phyloP scores from a whole-genome alignment of 805 yeast genomes.

The Kodamaea leandrae region DNA sequence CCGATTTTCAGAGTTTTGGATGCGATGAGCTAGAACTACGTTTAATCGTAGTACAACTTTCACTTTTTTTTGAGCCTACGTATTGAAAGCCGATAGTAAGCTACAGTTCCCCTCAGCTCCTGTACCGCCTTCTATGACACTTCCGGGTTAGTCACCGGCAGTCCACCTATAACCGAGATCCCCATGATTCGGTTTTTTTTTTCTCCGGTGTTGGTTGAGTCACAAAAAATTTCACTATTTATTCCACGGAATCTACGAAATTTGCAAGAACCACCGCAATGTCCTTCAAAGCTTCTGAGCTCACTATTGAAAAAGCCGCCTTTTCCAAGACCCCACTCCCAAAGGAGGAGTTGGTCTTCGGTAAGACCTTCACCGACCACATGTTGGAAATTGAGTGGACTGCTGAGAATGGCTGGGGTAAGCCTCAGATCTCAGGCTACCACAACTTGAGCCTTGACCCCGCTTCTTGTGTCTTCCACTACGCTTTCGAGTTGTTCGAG shows the following conservation, averaged over 20 bases:
- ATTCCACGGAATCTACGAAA: constrained; percentile 4
- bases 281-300: constrained; percentile 22
- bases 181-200: constrained; percentile 1
- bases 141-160: too few relatives aligned
- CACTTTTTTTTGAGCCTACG: too few relatives aligned
- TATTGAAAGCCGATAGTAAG: too few relatives aligned
- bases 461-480: constrained; percentile 26
- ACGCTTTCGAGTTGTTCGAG: constrained; percentile 29
- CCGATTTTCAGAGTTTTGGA: too few relatives aligned
- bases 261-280: constrained; percentile 1
- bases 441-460: constrained; percentile 27
- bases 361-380: constrained; percentile 29
- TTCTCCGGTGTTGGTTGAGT: constrained; percentile 1
- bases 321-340: constrained; percentile 23
- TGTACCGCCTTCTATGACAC: too few relatives aligned
- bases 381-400: constrained; percentile 31
- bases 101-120: too few relatives aligned
- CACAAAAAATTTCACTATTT: constrained; percentile 6
- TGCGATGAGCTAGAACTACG: too few relatives aligned
- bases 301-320: constrained; percentile 21
- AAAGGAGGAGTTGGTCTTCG: constrained; percentile 26
- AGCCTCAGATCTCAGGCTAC: constrained; percentile 27
- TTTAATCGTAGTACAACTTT: too few relatives aligned
- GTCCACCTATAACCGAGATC: constrained; percentile 1
- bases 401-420: constrained; percentile 26